Base-by-base conservation (phyloP, 441 rosid species). In the Jatropha podagrica region DNA sequence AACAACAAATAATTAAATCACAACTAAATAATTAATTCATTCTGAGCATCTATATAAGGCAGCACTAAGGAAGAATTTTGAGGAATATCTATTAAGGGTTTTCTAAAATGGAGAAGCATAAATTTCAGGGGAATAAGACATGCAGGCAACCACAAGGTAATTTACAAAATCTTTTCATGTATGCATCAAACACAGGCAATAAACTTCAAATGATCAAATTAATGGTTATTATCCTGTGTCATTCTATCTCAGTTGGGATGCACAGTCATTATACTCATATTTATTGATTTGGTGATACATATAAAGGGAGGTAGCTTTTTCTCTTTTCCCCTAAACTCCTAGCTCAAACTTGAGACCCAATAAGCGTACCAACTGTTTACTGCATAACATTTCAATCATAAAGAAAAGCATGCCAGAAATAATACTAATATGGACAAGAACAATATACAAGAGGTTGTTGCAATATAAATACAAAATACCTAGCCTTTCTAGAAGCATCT, bases 401-500 rank as follows among this genome's bases (percentile, higher is more conserved):
- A 62, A 44, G 37, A 55, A 32, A 69, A 69, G 18, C 59, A 69
- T n/a, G 54, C 42, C 20, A 42, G 49, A 72, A 60, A 42, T 32
- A 41, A 40, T 26, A 72, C 58, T 13, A 59, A 23, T 54, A 48
- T 15, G 64, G 63, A n/a, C 15, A 42, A 44, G 38, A 32, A 40
- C 48, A 58, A 73, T 52, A 52, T 26, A 2, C 17, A 61, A 5
- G 51, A 44, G 9, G 20, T 6, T 20, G 18, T 15, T 56, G 51
- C 38, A 74, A 26, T 13, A 42, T 37, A 64, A 41, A 12, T 8
- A 72, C 11, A 75, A 71, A 69, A 68, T 86, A 90, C 94, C 87
- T 81, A 80, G 94, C 92, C 86, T 81, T 86, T 38, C 13, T 62
- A 60, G 78, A 76, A 68, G 81, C 69, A 80, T 87, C 92, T 61